Conservation (phyloP, 768 basidiomycete species). For the Boletus coccyginus region DNA sequence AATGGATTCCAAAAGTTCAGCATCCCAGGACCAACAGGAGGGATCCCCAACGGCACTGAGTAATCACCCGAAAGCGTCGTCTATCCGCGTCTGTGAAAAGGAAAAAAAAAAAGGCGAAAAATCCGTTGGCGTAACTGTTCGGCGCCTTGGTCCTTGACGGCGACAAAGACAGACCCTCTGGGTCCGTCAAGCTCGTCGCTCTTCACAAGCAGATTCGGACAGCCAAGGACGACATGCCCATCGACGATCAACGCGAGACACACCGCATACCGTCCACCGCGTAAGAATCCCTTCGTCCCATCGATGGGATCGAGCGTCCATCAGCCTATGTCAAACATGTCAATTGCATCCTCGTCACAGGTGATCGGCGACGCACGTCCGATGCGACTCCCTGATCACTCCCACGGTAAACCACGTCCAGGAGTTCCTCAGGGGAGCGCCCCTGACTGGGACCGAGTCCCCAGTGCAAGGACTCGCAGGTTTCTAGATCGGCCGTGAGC, state of each 20-base stretch:
- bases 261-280: conserved; percentile 91
- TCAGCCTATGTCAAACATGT: conserved; percentile 48
- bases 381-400: conserved; percentile 64
- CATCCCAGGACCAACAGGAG: conserved; percentile 36
- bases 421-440: conserved; percentile 53
- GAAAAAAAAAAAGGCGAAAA: neutral
- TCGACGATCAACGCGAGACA: conserved; percentile 84
- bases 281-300: conserved; percentile 90
- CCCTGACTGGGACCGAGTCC: conserved; percentile 62
- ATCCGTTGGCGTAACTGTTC: conserved; percentile 48
- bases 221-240: conserved; percentile 79
- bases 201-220: conserved; percentile 82
- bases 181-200: conserved; percentile 49
- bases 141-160: conserved; percentile 84
- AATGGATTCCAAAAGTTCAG: conserved; percentile 86
- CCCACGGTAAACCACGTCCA: conserved; percentile 87
- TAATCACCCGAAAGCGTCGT: conserved; percentile 50
- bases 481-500: conserved; percentile 49
- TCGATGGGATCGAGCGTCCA: conserved; percentile 90
- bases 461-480: conserved; percentile 65
- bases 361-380: conserved; percentile 56
- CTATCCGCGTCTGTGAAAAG: conserved; percentile 31
- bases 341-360: neutral
- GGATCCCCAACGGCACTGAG: conserved; percentile 51
- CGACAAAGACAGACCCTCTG: conserved; percentile 81